Base-by-base conservation (phyloP, 2,329 filamentous ascomycete species). In the Trichoderma arundinaceum region DNA sequence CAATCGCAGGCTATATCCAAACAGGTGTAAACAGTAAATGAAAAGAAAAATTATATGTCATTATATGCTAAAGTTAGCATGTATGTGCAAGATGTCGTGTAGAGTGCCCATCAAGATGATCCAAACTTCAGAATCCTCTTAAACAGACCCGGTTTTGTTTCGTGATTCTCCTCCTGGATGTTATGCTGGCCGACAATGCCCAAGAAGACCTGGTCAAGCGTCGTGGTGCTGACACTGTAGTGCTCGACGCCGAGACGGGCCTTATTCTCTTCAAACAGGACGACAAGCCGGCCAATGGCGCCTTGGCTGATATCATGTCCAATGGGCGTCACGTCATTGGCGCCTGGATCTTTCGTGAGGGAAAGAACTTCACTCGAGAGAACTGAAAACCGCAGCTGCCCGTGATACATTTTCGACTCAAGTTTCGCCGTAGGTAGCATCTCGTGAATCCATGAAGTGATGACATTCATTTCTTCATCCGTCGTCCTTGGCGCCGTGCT, bases 141-240 rank as follows among this genome's bases (percentile, higher is more conserved):
- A 66, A 70, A 71, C 35, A 54, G 49, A 7, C 56, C 67, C 32
- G 72, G 70, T 60, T 75, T 68, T 66, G 77, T 71, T 13, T 74
- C 74, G 13, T 79, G 85, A 22, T 85, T 84, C 78, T 94, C 93
- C 75, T 96, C 92, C 69, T 88, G 82, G 7, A 94, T 85, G 75
- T 93, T 88, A 75, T 96, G 90, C 76, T 88, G 86, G 1, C 89
- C 89, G 0, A 97, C 92, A 74, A 97, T 95, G 32, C 85, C 85
- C 75, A 97, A 77, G 77, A 97, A 97, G 0, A 97, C 93, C 77
- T 97, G 92, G 74, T 97, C 94, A 48, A 97, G 79, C 15, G 92
- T 96, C 17, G 92, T 95, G 28, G 92, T 92, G 66, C 87, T 91
- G 69, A 97, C 92, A 57, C 90, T 92, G 77, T 94, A 97, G 76